Evolutionary conservation across 2,329 filamentous ascomycete species (phyloP), one percentile per base, ranked within the genome.

Genomic region (Cladosporium sp.): DNA sequence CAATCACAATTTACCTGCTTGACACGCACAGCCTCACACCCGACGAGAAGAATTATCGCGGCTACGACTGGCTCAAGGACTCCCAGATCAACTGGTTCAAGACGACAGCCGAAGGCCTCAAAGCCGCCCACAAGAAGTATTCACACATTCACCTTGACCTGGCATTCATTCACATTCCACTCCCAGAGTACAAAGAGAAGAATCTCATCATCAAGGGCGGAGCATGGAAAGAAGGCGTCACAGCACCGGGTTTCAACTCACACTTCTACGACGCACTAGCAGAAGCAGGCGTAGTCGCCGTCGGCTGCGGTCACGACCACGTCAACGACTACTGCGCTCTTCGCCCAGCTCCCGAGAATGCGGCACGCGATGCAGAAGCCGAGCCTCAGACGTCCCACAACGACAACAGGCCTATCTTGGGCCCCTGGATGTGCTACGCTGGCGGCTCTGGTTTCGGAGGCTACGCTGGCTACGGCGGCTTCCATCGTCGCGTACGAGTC

Each of bases 41-140:
- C 0, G 91, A 99, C 75, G 92, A 97, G 79, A 87, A 88, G 65
- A 88, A 92, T 67, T 97, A 89, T 77, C 87, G 88, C n/a, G 95
- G 95, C 58, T 99, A 99, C 76, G 94, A 98, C 79, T 99, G 95
- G 95, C 82, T 99, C 75, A 98, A 98, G 80, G 89, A 89, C 54
- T 93, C 87, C 72, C 95, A 99, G 78, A 97, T 97, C 67, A 88
- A 92, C 65, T 99, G 95, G 95, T 99, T 99, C 82, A 89, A 88
- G 71, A 85, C 87, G 69, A 96, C 92, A 0, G 89, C 92, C 0
- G 83, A 89, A 66, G 81, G 87, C 14, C 80, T 97, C 57, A 92
- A 92, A 79, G 88, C 89, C 73, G 77, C 78, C 15, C 71, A 79
- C 57, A 87, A 87, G 67, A 93, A 92, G 73, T 99, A 97, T 78